phyloP scores from a whole-genome alignment of 148 eudicot genomes.

The Persicaria tinctoria region DNA sequence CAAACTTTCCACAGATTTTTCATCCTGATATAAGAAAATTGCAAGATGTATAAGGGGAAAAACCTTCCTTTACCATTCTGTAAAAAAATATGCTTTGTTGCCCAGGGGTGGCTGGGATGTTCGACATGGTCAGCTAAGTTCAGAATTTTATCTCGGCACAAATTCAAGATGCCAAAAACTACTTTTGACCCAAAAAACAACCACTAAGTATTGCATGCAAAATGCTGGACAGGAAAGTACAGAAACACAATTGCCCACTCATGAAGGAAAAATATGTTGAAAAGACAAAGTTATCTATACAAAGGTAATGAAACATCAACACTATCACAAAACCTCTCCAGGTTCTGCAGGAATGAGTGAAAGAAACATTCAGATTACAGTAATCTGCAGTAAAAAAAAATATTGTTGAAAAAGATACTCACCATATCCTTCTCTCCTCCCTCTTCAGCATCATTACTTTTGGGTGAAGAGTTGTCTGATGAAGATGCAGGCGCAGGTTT shows the following conservation, averaged over 20 bases:
- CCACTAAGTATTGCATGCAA: not conserved
- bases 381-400: not conserved
- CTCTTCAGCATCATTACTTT: conserved; percentile 28
- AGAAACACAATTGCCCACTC: not conserved
- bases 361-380: not conserved
- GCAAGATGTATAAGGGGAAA: conserved; percentile 3
- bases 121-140: not conserved
- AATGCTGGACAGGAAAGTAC: not conserved
- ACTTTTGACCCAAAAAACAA: not conserved
- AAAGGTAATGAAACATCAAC: not conserved
- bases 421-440: conserved; percentile 53
- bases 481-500: conserved; percentile 46
- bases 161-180: not conserved
- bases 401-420: not conserved
- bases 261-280: not conserved
- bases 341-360: not conserved
- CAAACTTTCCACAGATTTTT: conserved; percentile 27
- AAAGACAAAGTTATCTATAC: not conserved
- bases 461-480: conserved; percentile 25
- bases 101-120: not conserved
- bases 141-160: not conserved
- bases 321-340: not conserved
- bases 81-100: not conserved
- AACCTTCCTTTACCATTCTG: not conserved
- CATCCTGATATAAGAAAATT: conserved; percentile 27